Evolutionary conservation across 129 eudicot genomes (phyloP), one percentile per base, ranked within the genome.

Genomic region (Flaveria brownii): DNA sequence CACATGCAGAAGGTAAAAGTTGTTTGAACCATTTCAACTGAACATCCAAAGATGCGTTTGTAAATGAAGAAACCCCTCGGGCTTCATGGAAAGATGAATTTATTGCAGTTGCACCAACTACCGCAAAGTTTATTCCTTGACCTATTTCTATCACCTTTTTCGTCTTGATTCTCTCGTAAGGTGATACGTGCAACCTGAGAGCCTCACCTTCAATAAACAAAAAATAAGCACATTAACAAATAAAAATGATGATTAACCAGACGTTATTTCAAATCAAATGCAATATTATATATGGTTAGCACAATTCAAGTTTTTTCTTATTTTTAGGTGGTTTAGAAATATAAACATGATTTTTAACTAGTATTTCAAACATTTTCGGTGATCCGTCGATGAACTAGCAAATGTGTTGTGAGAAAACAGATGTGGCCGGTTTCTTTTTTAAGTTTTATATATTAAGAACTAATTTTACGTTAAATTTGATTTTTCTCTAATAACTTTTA

Each of bases 11-110:
- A 9, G 83, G 57, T 68, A 84, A 49, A 9, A 55, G 60, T 12
- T 50, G 45, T 69, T 72, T 84, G 65, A 87, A 84, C 88, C 91
- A 87, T 61, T 50, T 78, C 70, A 87, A 52, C 15, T 84, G 86
- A 68, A 71, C 67, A 39, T 59, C 69, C 20, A 87, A 80, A 66
- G 91, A 84, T 3, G 75, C 84, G 30, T 87, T 83, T 1, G 81
- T 83, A 26, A 22, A 78, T 16, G 46, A 51, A 74, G 6, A 20
- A 50, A 78, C 75, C 5, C 83, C 86, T 25, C n/a, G 79, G 30
- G 79, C 77, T 60, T 68, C 73, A 61, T 77, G 79, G 43, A 83
- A 78, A 22, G 80, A 72, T 42, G 77, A 39, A 45, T 83, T 74
- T 16, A 83, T 71, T 28, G 86, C 81, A 0, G 83, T 83, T 6